Evolutionary conservation across 768 basidiomycete species (phyloP).

Genomic region (Bullera alba): DNA sequence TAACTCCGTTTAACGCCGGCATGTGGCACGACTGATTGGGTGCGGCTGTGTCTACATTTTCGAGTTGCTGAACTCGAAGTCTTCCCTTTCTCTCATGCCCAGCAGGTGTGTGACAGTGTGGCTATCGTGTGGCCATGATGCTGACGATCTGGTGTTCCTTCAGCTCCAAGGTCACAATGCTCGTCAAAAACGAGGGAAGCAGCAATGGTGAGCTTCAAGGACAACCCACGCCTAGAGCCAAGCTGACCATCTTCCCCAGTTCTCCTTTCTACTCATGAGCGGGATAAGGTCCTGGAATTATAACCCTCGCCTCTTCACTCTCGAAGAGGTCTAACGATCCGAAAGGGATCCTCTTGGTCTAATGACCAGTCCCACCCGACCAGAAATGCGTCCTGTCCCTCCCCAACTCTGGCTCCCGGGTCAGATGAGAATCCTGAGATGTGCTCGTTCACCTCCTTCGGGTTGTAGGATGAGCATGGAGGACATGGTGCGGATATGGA

Average conservation of each 20-base stretch:
- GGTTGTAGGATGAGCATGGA: no score
- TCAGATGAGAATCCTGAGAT: no score
- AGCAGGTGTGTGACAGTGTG: conserved; percentile 2
- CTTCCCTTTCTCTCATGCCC: conserved; percentile 3
- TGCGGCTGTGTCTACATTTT: no score
- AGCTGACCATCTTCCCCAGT: neutral
- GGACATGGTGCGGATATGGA: conserved; percentile 18
- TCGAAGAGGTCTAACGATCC: conserved; percentile 15
- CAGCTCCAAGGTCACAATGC: conserved; percentile 47
- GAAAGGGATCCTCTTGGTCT: conserved; percentile 39
- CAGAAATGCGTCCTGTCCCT: conserved; percentile 44
- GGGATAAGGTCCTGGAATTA: conserved; percentile 48
- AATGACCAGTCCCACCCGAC: conserved; percentile 41
- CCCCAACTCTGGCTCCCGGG: no score
- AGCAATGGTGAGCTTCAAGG: no score
- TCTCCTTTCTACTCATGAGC: conserved; percentile 35
- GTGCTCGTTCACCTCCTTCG: conserved; percentile 5
- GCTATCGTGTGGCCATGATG: no score
- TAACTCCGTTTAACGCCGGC: no score
- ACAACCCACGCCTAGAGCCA: no score
- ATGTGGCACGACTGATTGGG: no score
- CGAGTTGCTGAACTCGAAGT: no score
- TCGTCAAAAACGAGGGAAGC: conserved; percentile 33
- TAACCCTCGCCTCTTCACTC: conserved; percentile 31
- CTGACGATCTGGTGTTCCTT: neutral